phyloP scores from a whole-genome alignment of 192 early-diverging fungal species.

The Phlyctochytrium arcticum region DNA sequence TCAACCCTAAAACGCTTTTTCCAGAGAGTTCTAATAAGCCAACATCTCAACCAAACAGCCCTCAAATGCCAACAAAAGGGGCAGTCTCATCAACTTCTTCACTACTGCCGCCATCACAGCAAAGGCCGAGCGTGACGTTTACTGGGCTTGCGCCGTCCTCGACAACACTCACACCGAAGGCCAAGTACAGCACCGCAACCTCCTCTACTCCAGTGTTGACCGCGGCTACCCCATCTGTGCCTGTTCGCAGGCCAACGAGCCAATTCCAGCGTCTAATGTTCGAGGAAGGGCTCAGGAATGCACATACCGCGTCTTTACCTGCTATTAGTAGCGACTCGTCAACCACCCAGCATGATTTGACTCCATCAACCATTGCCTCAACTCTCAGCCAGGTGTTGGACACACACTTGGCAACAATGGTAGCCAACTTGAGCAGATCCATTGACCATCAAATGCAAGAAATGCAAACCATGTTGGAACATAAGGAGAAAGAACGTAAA shows the following conservation, averaged over 20 bases:
- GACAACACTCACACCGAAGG: neutral
- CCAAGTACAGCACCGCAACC: neutral
- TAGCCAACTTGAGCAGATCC: neutral
- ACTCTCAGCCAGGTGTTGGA: constrained; percentile 9
- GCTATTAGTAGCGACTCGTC: too few relatives aligned
- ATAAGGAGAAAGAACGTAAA: neutral
- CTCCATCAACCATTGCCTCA: constrained; percentile 1
- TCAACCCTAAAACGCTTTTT: too few relatives aligned
- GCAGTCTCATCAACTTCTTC: neutral
- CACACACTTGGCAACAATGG: constrained; percentile 2
- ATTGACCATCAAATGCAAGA: constrained; percentile 15
- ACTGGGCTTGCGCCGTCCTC: neutral
- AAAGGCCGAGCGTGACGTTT: neutral
- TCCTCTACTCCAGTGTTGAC: neutral
- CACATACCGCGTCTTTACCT: too few relatives aligned
- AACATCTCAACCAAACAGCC: too few relatives aligned
- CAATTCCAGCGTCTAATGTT: neutral
- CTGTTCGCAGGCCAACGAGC: neutral
- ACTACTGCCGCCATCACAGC: neutral
- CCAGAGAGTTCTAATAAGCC: too few relatives aligned
- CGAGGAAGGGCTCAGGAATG: too few relatives aligned
- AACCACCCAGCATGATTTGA: neutral
- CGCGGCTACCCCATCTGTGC: neutral
- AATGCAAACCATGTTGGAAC: constrained; percentile 9
- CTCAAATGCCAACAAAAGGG: too few relatives aligned